phyloP scores from a whole-genome alignment of 495 filamentous ascomycete genomes.

The Penicillium verhagenii region DNA sequence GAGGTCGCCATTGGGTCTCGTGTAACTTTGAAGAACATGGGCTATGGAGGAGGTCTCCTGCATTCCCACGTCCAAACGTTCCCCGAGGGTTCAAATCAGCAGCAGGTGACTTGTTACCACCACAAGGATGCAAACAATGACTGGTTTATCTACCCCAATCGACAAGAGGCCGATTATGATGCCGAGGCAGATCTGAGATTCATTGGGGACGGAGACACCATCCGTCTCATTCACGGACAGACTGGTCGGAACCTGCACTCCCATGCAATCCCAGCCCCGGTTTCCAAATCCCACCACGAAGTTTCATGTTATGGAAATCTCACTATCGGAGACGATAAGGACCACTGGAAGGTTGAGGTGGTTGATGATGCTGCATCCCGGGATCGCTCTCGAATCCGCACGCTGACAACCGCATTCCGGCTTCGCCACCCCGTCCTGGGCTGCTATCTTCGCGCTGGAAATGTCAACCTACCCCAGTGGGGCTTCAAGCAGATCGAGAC shows the following conservation, averaged over 20 bases:
- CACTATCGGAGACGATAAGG: conserved; percentile 96
- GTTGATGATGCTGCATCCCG: conserved; percentile 82
- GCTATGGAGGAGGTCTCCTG: conserved; percentile 94
- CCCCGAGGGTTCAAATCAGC: conserved; percentile 90
- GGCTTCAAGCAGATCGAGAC: conserved; percentile 99
- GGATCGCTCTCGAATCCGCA: conserved; percentile 83
- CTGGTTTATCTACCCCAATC: conserved; percentile 98
- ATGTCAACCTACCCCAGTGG: conserved; percentile 96
- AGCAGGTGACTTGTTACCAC: conserved; percentile 98
- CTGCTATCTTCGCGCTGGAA: conserved; percentile 94
- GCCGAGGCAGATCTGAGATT: conserved; percentile 65
- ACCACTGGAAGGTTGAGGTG: conserved; percentile 95
- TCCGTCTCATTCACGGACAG: conserved; percentile 91
- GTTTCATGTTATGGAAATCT: conserved; percentile 95
- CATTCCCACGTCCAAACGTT: conserved; percentile 97
- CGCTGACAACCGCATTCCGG: conserved; percentile 90
- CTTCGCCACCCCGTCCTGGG: conserved; percentile 79
- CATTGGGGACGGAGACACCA: conserved; percentile 71
- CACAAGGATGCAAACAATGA: conserved; percentile 99
- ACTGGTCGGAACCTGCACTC: conserved; percentile 97
- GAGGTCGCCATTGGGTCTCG: conserved; percentile 87
- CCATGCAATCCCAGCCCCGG: conserved; percentile 80
- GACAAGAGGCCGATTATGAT: conserved; percentile 69
- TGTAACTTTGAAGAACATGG: conserved; percentile 98
- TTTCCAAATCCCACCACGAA: conserved; percentile 86